Base-by-base conservation (phyloP, 2,329 filamentous ascomycete species). In the Nectriaceae sp. region DNA sequence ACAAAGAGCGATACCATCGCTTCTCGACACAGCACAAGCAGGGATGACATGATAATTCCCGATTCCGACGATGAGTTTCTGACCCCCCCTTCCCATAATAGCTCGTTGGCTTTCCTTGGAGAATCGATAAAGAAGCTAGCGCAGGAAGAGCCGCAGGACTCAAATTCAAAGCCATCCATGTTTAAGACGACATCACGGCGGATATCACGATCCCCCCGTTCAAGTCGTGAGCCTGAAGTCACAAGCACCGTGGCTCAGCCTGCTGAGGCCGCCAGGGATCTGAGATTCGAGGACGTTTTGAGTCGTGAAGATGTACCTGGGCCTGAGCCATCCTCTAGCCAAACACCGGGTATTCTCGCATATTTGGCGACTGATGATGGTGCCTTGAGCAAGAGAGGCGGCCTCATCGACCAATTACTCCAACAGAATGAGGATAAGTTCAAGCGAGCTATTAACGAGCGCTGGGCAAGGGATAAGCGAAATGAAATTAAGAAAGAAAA, bases 61-160 rank as follows among this genome's bases (percentile, higher is more conserved):
- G 80, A 84, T 55, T 84, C 80, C 0, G 80, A 83, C 38, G 80
- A 83, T 37, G 79, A 83, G 37, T 76, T 75, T 36, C 56, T 76
- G 33, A 76, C 59, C 50, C 61, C 46, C 59, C 67, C 60, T 18
- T 65, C 64, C 15, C 57, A 56, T 40, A 61, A 57, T 18, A 51
- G 31, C 8, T 56, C 60, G 18, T 41, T 55, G 10, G 48, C 46
- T 16, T 38, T 53, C 37, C 19, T 41, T n/a, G 39, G 54, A 21
- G 29, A 15, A 21, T 52, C 52, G 3, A 22, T 42, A 16, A 20
- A 16, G 26, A 41, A 51, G 16, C n/a, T 19, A 3, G 16, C 42
- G 8, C 44, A 43, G 21, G 21, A 24, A 18, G 3, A 29, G 16
- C 11, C 40, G n/a, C n/a, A 8, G 16, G 16, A 21, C 19, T 11